These are phyloP conservation scores for Elongisporangium prolatum DNA, from an alignment of 352 stramenopile genomes.

Conservation along the genomic window DNA sequence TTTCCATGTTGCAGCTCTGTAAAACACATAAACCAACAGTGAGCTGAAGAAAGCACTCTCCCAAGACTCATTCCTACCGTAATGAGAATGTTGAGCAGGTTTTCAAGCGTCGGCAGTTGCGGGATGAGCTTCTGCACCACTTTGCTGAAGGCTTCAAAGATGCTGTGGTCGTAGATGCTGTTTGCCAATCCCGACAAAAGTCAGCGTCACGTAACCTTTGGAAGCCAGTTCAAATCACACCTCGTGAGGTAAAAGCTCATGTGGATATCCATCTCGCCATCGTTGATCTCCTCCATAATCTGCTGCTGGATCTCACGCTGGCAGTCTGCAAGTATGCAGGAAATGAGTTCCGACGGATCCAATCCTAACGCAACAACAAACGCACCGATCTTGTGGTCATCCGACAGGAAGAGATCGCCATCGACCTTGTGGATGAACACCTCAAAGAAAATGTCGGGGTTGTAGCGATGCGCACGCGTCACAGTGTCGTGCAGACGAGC, in stretches of 20 bases:
- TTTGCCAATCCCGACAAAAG: background rate
- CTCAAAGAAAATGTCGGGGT: slow-evolving; percentile 96
- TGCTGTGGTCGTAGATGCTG: slow-evolving; percentile 94
- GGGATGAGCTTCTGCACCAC: slow-evolving; percentile 98
- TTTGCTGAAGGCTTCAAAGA: slow-evolving; percentile 97
- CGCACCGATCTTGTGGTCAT: slow-evolving; percentile 96
- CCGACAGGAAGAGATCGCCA: slow-evolving; percentile 97
- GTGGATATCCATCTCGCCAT: slow-evolving; percentile 91
- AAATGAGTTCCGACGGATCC: background rate
- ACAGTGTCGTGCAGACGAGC: slow-evolving; percentile 88
- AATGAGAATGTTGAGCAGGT: slow-evolving; percentile 97
- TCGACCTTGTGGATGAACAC: slow-evolving; percentile 99
- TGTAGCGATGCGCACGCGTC: slow-evolving; percentile 84
- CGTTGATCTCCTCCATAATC: slow-evolving; percentile 95
- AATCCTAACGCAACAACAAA: background rate
- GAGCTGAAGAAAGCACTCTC: background rate
- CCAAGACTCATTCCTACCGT: slow-evolving; percentile 31
- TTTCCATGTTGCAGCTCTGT: slow-evolving; percentile 97
- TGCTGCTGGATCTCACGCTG: slow-evolving; percentile 97
- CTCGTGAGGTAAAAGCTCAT: slow-evolving; percentile 90
- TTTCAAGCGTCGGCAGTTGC: slow-evolving; percentile 96
- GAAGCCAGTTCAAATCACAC: slow-evolving; percentile 7
- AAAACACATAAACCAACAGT: slow-evolving; percentile 10
- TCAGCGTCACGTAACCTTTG: too few relatives aligned
- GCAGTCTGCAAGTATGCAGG: slow-evolving; percentile 71